Base-by-base conservation (phyloP, 2,329 filamentous ascomycete genomes). In the Pezicula radicicola region DNA sequence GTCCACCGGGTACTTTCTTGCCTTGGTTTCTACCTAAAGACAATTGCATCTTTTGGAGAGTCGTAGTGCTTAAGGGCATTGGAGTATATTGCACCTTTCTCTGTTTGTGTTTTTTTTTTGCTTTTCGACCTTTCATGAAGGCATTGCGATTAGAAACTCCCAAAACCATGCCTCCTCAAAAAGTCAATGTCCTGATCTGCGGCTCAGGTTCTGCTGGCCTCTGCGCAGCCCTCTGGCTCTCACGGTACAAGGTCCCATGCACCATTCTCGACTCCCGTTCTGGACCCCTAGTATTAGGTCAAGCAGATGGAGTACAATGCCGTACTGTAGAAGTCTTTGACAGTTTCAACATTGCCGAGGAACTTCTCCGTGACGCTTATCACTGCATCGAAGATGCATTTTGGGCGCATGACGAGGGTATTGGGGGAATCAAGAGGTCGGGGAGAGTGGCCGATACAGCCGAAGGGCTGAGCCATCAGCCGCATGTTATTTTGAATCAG, bases 401-500 rank as follows among this genome's bases (percentile, higher is more conserved):
- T 54, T 81, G 79, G 81, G 84, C 85, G 53, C 84, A 84, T 0
- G 79, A 80, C 53, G 69, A 75, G 40, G 69, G 80, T 21, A 81
- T 78, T 74, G 1, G 83, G 1, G 64, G 71, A 0, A 75, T 90
- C 49, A 70, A 70, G 40, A 76, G 84, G 36, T 81, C 73, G 27
- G 81, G 81, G 42, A 75, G 80, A 37, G 81, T 85, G n/a, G 75
- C 79, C 0, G 84, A 88, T 66, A 85, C 79, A 1, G 78, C 79
- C 42, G 74, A 76, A 1, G 84, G 83, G 1, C 69, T 87, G 47
- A 84, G 77, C 13, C 77, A 78, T 16, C 86, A 85, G 57, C 80
- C 81, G 44, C 80, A 89, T 63, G 78, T 83, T 3, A 83, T 88
- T 7, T 66, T 91, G 40, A 86, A 89, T 58, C 87, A 91, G 65